Percentiles rank a stretch among this genome's conserved stretches.
phyloP scores from a whole-genome alignment of 257 asterid species.

The Ophiorrhiza pumila region DNA sequence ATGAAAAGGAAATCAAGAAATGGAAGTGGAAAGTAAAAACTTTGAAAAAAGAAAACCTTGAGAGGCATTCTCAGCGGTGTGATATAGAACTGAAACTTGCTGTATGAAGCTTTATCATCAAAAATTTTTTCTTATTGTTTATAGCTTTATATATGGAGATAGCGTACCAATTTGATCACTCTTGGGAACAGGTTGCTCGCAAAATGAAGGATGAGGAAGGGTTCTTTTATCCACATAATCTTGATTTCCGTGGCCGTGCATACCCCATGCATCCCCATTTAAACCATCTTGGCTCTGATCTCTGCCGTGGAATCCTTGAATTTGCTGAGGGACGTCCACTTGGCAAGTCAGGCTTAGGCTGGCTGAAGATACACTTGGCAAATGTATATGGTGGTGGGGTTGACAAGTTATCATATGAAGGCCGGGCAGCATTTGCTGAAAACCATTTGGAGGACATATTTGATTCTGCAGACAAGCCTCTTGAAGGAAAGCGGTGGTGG shows the following conservation, averaged over 20 bases:
- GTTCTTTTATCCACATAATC: conserved; percentile 90
- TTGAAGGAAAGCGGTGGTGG: conserved; percentile 98
- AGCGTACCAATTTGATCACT: conserved; percentile 16
- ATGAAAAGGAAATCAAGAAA: conserved; percentile 64
- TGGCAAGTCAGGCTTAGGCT: conserved; percentile 76
- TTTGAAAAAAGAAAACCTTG: conserved; percentile 69
- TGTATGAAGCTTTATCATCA: conserved; percentile 48
- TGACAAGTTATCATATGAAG: conserved; percentile 82
- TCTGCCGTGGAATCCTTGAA: conserved; percentile 91
- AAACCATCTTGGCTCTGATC: conserved; percentile 96
- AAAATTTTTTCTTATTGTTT: background rate
- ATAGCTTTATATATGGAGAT: conserved; percentile 14
- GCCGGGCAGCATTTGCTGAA: conserved; percentile 71
- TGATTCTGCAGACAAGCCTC: conserved; percentile 96
- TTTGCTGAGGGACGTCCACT: conserved; percentile 97
- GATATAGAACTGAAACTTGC: conserved; percentile 94
- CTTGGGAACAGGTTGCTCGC: conserved; percentile 80
- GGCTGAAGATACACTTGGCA: conserved; percentile 90
- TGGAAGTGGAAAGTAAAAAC: conserved; percentile 87
- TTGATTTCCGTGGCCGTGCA: conserved; percentile 98
- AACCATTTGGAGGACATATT: conserved; percentile 78
- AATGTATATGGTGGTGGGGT: conserved; percentile 88
- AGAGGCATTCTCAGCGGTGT: conserved; percentile 91
- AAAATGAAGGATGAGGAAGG: conserved; percentile 98
- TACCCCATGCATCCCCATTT: conserved; percentile 99